Conservation (phyloP, 192 early-diverging fungal genomes). For the Backusella australiensis region DNA sequence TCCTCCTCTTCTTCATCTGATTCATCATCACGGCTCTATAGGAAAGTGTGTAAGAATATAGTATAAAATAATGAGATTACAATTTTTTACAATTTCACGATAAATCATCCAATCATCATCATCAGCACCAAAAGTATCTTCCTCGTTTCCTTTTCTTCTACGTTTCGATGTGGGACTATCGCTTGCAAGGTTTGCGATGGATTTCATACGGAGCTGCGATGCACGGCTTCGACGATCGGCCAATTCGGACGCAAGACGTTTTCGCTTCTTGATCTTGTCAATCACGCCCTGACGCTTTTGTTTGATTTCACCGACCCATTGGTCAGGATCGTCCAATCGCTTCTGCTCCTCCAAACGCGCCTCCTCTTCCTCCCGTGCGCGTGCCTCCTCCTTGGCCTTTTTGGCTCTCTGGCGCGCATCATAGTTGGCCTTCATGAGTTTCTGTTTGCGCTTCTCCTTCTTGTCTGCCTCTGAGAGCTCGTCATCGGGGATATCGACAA, state of each 20-base stretch:
- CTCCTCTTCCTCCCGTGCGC: conserved; percentile 56
- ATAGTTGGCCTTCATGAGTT: conserved; percentile 70
- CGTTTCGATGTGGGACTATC: conserved; percentile 51
- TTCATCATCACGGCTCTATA: conserved; percentile 74
- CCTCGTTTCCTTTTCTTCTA: conserved; percentile 61
- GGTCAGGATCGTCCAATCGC: conserved; percentile 60
- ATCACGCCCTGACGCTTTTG: conserved; percentile 59
- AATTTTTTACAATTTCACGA: conserved; percentile 68
- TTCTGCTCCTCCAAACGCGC: conserved; percentile 71
- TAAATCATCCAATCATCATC: conserved; percentile 94
- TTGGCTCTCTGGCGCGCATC: conserved; percentile 75
- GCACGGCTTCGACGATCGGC: conserved; percentile 85
- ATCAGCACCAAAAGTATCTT: conserved; percentile 93
- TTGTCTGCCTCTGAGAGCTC: conserved; percentile 73
- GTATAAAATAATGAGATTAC: neutral
- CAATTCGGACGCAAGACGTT: conserved; percentile 71
- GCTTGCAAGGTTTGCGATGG: conserved; percentile 80
- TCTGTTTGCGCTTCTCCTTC: conserved; percentile 85
- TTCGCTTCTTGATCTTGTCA: conserved; percentile 66
- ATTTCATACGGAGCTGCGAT: conserved; percentile 82
- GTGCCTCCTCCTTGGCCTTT: conserved; percentile 71
- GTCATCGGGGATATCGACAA: conserved; percentile 78
- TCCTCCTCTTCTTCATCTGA: conserved; percentile 80
- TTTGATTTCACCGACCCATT: conserved; percentile 73
- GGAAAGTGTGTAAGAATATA: neutral